Base-by-base conservation (phyloP, 2,329 filamentous ascomycete species). In the Penicillium sumatraense region DNA sequence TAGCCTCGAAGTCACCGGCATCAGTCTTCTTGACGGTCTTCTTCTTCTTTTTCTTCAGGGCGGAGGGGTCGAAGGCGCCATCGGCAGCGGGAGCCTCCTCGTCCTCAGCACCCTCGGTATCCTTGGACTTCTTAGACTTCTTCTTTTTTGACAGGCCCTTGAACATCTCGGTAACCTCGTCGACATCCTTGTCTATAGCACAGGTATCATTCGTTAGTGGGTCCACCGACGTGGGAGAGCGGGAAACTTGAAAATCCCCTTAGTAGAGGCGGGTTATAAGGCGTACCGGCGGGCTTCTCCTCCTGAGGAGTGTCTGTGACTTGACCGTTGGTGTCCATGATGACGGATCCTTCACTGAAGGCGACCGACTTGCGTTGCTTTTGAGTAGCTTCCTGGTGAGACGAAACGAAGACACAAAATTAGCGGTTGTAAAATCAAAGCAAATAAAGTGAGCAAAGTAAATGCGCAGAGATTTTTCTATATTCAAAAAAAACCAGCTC, bases 281-380 rank as follows among this genome's bases (percentile, higher is more conserved):
- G 91, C 73, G 88, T 91, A 81, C 89, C 85, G 65, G 91, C 91
- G 64, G 89, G 86, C 80, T 92, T 92, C 67, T 89, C 83, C 69
- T 91, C 89, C 69, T 89, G 86, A 67, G 84, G 82, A 64, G 87
- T 84, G 75, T 90, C 86, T 74, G 86, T 91, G 72, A 97, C 86
- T 73, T 88, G 86, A 69, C 93, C 93, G 83, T 96, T 90, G 77
- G 86, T 86, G 81, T 96, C 90, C 75, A 97, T 93, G 69, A 96
- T 87, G 64, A 90, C 85, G 68, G 91, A 86, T 71, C 91, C 90
- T 77, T 95, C 90, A 73, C 89, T 93, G 77, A 98, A 98, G 63
- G 92, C 88, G 70, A 98, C 93, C 44, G 91, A 96, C 80, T 98
- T 96, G 79, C 93, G 89, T 70, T 89, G 86, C 77, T 90, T 92